A percentile compares a stretch with the other conserved stretches of the same genome.
These are phyloP conservation scores for Eutrema yunnanense DNA, from an alignment of 345 rosid genomes.

Conservation along the genomic window DNA sequence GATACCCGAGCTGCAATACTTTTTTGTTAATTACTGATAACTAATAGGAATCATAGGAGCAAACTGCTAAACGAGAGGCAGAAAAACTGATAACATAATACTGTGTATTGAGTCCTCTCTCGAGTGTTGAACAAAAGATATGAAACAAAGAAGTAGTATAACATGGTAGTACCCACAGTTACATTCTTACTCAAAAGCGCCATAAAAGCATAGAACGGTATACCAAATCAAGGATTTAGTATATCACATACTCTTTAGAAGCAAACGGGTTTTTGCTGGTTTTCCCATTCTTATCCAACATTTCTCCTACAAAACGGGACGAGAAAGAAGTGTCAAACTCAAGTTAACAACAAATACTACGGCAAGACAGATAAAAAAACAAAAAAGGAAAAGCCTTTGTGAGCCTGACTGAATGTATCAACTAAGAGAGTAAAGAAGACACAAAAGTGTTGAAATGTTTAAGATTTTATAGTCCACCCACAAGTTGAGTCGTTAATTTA, in stretches of 20 bases:
- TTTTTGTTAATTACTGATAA: not conserved
- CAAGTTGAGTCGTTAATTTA: not conserved
- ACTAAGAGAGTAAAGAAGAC: not conserved
- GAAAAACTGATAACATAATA: not conserved
- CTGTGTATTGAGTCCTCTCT: not conserved
- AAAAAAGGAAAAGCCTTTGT: not conserved
- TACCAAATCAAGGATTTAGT: not conserved
- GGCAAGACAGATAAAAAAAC: not conserved
- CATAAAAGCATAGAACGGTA: not conserved
- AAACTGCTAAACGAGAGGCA: not conserved
- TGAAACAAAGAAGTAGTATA: not conserved
- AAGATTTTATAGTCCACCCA: not conserved
- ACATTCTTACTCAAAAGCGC: not conserved
- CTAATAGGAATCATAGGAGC: not conserved
- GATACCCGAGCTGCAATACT: not conserved
- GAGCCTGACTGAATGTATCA: not conserved
- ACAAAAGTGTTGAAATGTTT: not conserved
- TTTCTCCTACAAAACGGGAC: slow-evolving; percentile 1
- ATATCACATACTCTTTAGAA: slow-evolving; percentile 28
- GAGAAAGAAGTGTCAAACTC: not conserved
- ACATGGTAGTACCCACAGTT: not conserved
- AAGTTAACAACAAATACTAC: not conserved
- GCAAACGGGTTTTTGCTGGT: slow-evolving; percentile 10
- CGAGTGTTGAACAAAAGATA: not conserved
- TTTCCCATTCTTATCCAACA: slow-evolving; percentile 13